A percentile compares a stretch with the other conserved stretches of the same genome.
Evolutionary conservation across 805 yeast species (phyloP).

Genomic region (Ogataea saltuana): DNA sequence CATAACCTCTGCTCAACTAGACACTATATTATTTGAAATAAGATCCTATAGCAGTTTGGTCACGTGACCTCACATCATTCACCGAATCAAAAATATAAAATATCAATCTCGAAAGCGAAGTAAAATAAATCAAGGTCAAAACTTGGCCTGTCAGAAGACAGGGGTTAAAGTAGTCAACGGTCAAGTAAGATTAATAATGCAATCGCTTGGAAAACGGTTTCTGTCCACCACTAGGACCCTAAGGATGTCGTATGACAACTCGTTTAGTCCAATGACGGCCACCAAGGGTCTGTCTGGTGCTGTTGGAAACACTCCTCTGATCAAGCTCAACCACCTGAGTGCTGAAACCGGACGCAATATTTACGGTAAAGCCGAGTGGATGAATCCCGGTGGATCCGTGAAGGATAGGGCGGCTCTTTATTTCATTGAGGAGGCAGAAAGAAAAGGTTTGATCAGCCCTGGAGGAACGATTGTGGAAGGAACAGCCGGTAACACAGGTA

Average conservation of each 20-base stretch:
- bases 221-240: slow-evolving; percentile 17
- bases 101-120: neutral
- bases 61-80: slow-evolving; percentile 24
- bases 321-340: slow-evolving; percentile 59
- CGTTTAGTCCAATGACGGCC: slow-evolving; percentile 66
- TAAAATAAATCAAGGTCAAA: neutral
- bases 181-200: neutral
- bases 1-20: neutral
- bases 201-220: slow-evolving; percentile 12
- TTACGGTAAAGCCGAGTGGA: slow-evolving; percentile 87
- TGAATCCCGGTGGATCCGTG: slow-evolving; percentile 93
- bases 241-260: slow-evolving; percentile 32
- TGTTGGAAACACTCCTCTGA: slow-evolving; percentile 90
- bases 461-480: slow-evolving; percentile 93
- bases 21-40: neutral
- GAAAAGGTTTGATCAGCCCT: slow-evolving; percentile 57
- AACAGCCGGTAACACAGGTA: slow-evolving; percentile 96
- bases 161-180: neutral
- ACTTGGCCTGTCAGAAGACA: too few species aligned
- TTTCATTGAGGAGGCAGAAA: slow-evolving; percentile 77
- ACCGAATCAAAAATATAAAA: neutral
- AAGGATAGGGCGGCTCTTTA: slow-evolving; percentile 88
- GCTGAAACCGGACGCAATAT: slow-evolving; percentile 66
- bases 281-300: slow-evolving; percentile 75
- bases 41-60: slow-evolving; percentile 1